Evolutionary conservation across 768 basidiomycete species (phyloP).

Genomic region (Podaxis sp.): DNA sequence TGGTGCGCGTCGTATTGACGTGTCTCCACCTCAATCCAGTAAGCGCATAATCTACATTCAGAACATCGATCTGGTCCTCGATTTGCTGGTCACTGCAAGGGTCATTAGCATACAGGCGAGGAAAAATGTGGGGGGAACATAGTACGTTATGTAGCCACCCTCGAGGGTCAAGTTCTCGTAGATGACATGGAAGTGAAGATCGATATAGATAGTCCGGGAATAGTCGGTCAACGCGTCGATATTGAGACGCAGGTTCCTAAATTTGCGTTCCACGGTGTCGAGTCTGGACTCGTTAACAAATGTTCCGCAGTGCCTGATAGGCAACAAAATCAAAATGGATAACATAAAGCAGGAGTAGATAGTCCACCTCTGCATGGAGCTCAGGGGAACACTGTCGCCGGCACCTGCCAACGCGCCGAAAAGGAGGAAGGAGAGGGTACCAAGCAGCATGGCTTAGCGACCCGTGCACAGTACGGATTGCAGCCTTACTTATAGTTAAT

Average conservation of each 20-base stretch:
- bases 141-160: slow-evolving; percentile 44
- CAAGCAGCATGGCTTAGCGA: neutral
- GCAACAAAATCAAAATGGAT: neutral
- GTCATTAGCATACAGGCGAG: neutral
- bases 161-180: slow-evolving; percentile 27
- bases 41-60: slow-evolving; percentile 16
- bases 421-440: neutral
- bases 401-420: neutral
- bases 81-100: slow-evolving; percentile 14
- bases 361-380: neutral
- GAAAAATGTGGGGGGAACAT: neutral
- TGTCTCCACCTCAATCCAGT: slow-evolving; percentile 19
- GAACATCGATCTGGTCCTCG: slow-evolving; percentile 16
- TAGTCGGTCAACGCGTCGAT: neutral
- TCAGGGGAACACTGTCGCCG: neutral
- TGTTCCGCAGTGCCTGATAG: slow-evolving; percentile 4
- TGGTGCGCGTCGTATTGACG: slow-evolving; percentile 12
- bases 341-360: neutral
- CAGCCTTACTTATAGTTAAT: slow-evolving; percentile 11
- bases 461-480: too few species aligned
- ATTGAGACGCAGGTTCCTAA: neutral
- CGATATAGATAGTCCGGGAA: slow-evolving; percentile 16
- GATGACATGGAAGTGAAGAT: slow-evolving; percentile 43
- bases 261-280: slow-evolving; percentile 1
- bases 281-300: slow-evolving; percentile 1